phyloP scores from a whole-genome alignment of 1,284 basidiomycete genomes.

The Tilletia indica region DNA sequence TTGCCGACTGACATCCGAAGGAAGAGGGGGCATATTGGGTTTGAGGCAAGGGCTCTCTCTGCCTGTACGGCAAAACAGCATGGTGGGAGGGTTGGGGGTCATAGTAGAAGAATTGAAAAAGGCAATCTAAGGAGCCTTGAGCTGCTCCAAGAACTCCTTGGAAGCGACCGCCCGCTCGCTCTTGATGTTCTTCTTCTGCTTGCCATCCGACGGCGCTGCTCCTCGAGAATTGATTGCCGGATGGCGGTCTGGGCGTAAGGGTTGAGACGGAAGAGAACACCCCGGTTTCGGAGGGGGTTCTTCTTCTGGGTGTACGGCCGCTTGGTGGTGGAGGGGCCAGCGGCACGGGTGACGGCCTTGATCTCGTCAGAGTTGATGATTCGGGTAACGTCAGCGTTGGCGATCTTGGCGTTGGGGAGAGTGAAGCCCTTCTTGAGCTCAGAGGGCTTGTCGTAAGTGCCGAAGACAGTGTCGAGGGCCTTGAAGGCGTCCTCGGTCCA shows the following conservation, averaged over 20 bases:
- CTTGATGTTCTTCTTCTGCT: conserved; percentile 46
- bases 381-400: conserved; percentile 94
- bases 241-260: conserved; percentile 76
- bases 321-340: conserved; percentile 75
- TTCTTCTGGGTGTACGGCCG: conserved; percentile 99
- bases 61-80: no score
- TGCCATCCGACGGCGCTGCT: conserved; percentile 49
- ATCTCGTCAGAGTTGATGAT: conserved; percentile 76
- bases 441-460: conserved; percentile 80
- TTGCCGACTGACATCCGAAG: neutral
- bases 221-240: conserved; percentile 49
- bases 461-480: conserved; percentile 90
- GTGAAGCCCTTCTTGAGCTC: conserved; percentile 77
- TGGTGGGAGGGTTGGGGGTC: no score
- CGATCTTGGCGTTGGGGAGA: conserved; percentile 73
- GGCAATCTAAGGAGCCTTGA: conserved; percentile 70
- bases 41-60: no score
- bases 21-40: neutral
- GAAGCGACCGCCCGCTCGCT: conserved; percentile 63
- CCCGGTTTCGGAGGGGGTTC: conserved; percentile 91
- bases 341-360: conserved; percentile 80
- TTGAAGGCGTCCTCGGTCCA: conserved; percentile 96
- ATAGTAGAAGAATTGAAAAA: no score
- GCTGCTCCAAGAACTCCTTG: conserved; percentile 79
- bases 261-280: conserved; percentile 96